Percentiles rank a stretch among this genome's conserved stretches.
Conservation (phyloP, 2,329 filamentous ascomycete genomes). For the Cadophora luteo-olivacea region DNA sequence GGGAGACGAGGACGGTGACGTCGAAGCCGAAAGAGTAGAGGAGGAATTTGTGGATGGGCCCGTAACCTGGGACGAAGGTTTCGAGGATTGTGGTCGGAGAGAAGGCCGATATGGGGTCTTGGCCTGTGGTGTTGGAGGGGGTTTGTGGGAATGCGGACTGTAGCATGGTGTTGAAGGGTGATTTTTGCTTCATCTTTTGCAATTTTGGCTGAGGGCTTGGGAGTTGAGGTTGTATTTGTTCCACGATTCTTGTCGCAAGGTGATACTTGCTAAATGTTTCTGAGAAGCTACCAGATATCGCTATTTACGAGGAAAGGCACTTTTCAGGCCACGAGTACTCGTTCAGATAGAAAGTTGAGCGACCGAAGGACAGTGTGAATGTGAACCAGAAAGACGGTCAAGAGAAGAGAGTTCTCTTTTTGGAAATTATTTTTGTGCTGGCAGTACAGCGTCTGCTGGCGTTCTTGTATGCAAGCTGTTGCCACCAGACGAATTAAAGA, state of each 20-base stretch:
- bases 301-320: neutral
- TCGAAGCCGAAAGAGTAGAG: constrained; percentile 42
- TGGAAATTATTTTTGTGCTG: neutral
- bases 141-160: constrained; percentile 31
- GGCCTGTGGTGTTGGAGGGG: constrained; percentile 19
- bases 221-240: constrained; percentile 5
- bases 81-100: constrained; percentile 41
- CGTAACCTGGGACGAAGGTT: constrained; percentile 44
- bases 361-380: neutral
- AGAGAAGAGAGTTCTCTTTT: neutral
- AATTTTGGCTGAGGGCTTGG: neutral
- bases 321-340: no score
- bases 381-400: neutral
- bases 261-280: neutral
- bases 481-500: neutral
- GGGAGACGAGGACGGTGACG: constrained; percentile 42
- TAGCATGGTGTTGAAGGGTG: constrained; percentile 29
- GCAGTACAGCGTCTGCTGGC: neutral
- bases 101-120: constrained; percentile 18
- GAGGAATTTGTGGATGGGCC: constrained; percentile 41
- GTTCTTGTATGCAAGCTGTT: neutral
- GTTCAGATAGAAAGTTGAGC: no score
- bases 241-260: neutral
- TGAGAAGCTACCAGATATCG: neutral
- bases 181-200: constrained; percentile 30